Evolutionary conservation across 768 basidiomycete genomes (phyloP), one percentile per base, ranked within the genome.

Genomic region (Trametes meyenii): DNA sequence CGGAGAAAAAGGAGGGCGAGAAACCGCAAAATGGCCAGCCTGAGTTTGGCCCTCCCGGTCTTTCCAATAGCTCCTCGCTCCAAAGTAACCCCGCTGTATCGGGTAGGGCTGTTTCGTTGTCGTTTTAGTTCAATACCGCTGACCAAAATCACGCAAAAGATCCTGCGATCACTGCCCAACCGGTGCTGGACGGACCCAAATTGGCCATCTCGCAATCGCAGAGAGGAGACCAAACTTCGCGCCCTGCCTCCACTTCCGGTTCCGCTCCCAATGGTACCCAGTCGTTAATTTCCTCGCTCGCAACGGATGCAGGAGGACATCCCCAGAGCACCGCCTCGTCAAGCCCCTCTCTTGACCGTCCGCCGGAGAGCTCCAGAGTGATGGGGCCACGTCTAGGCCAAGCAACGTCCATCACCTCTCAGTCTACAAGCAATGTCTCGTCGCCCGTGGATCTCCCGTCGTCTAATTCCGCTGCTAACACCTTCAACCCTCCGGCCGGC

Each of bases 1-100:
- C 90, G 62, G 77, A 80, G 59, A 81, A 79, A 70, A 78, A 75
- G 58, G 78, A 75, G 55, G 61, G 67, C 5, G 75, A 75, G 35
- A 62, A 60, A 36, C 2, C 50, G 0, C 55, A 56, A 33, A 66
- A 63, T 23, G 61, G 58, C 16, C 51, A 52, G 8, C 44, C 42
- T 1, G 62, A 64, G 3, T 50, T 55, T 13, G 53, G 58, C 24
- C 62, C 62, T 12, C 58, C 58, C 1, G 58, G 58, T 35, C 44
- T 63, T 7, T 63, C 62, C 1, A 46, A 14, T 24, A 56, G 53
- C 17, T 40, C 62, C 2, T 64, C 62, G 10, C 19, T 56, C 7
- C 58, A 59, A 17, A 44, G 48, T n/a, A 52, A 13, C 36, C 49
- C 55, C 13, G 16, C 58, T 21, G 7, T 42, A 0, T 35, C 52